phyloP scores from a whole-genome alignment of 1,139 yeast genomes.

The Kluyveromyces sp. region DNA sequence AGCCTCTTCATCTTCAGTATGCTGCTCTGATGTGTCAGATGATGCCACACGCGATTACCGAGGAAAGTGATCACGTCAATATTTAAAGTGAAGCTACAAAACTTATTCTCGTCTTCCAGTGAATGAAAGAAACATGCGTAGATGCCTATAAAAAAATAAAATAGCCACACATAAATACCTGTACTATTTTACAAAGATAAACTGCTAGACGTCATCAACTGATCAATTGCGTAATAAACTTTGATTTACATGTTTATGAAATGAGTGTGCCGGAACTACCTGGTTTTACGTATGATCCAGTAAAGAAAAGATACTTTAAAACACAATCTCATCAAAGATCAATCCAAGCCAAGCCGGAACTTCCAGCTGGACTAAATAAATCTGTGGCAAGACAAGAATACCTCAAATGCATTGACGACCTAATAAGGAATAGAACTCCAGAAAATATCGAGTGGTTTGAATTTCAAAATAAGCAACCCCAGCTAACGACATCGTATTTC shows the following conservation, averaged over 20 bases:
- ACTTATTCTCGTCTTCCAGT: no score
- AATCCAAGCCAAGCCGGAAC: neutral
- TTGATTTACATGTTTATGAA: neutral
- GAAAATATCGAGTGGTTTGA: constrained; percentile 1
- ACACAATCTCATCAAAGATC: neutral
- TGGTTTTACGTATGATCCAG: constrained; percentile 42
- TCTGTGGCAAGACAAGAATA: neutral
- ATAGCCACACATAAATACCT: no score
- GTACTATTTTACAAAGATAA: no score
- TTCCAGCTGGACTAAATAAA: neutral
- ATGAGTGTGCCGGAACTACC: constrained; percentile 30
- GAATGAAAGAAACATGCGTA: no score
- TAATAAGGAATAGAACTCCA: neutral
- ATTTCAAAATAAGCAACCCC: neutral
- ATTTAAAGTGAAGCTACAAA: no score
- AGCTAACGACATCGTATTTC: neutral
- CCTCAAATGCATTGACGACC: neutral
- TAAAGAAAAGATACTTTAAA: constrained; percentile 39
- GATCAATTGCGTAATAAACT: no score
- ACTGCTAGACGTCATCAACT: no score
- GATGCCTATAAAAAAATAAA: no score
- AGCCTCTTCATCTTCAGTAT: no score
- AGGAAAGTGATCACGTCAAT: no score
- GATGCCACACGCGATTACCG: no score
- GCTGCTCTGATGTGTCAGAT: no score